Percentiles rank a stretch among this genome's conserved stretches.
Evolutionary conservation across 495 filamentous ascomycete genomes (phyloP).

Genomic region (Parathielavia appendiculata): DNA sequence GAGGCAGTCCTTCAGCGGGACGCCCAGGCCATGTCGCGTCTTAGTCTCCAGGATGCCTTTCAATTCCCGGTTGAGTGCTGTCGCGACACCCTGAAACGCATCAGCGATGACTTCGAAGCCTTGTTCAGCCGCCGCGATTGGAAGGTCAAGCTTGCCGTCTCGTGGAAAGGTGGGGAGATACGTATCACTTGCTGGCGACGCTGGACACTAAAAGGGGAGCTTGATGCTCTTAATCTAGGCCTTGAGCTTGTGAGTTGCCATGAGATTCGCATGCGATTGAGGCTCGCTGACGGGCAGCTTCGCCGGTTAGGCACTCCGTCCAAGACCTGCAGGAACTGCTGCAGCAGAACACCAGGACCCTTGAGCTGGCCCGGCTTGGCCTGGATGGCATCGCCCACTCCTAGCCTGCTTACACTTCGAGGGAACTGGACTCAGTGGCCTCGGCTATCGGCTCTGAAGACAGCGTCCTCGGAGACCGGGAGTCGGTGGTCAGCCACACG

Average conservation of each 20-base stretch:
- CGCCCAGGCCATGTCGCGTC: neutral
- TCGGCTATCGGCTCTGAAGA: neutral
- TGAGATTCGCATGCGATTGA: neutral
- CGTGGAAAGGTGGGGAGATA: neutral
- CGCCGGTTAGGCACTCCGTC: neutral
- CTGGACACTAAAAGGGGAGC: neutral
- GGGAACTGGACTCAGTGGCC: neutral
- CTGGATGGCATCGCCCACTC: neutral
- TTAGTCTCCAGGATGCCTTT: neutral
- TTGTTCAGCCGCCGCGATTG: neutral
- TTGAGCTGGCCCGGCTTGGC: neutral
- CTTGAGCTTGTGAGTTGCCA: neutral
- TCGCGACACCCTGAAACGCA: neutral
- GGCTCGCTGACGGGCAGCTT: neutral
- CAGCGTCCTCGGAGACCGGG: neutral
- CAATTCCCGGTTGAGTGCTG: neutral
- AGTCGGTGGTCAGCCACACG: neutral
- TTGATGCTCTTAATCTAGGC: conserved; percentile 1
- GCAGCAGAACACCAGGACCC: neutral
- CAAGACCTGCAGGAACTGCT: neutral
- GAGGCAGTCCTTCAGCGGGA: neutral
- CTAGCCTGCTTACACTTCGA: neutral
- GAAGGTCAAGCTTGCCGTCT: neutral
- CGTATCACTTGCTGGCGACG: neutral
- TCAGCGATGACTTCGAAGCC: neutral